These are phyloP conservation scores for Camellia granthamiana DNA, from an alignment of 148 eudicot genomes.

Conservation along the genomic window DNA sequence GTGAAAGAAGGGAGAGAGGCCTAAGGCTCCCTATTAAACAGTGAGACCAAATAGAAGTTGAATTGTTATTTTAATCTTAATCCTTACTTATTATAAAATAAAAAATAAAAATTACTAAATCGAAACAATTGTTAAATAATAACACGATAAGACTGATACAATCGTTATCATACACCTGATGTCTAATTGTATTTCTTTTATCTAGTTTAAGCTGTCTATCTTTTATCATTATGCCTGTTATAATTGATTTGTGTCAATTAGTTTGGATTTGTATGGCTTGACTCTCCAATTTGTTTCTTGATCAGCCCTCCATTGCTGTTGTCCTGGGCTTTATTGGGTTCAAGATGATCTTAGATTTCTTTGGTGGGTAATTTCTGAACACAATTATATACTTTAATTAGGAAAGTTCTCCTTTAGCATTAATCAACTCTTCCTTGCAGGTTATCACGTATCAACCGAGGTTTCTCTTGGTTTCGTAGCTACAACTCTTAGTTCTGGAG, in stretches of 20 bases:
- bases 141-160: not conserved
- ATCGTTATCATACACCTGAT: not conserved
- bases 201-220: not conserved
- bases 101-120: too few species aligned
- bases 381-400: not conserved
- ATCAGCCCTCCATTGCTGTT: slow-evolving; percentile 84
- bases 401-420: not conserved
- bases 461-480: slow-evolving; percentile 86
- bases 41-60: not conserved
- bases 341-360: slow-evolving; percentile 89
- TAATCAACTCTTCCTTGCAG: slow-evolving; percentile 33
- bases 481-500: slow-evolving; percentile 67
- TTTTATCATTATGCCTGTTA: not conserved
- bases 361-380: slow-evolving; percentile 51
- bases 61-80: not conserved
- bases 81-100: too few species aligned
- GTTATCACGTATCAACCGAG: slow-evolving; percentile 84
- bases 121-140: not conserved
- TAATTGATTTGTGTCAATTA: not conserved
- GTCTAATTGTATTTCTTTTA: not conserved
- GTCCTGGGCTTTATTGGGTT: slow-evolving; percentile 89
- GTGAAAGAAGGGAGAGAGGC: not conserved
- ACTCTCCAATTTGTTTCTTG: slow-evolving; percentile 17
- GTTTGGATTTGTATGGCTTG: not conserved
- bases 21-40: not conserved